A percentile compares a stretch with the other conserved stretches of the same genome.
phyloP scores from a whole-genome alignment of 139 green algal genomes.

The Spirogloea muscicola region DNA sequence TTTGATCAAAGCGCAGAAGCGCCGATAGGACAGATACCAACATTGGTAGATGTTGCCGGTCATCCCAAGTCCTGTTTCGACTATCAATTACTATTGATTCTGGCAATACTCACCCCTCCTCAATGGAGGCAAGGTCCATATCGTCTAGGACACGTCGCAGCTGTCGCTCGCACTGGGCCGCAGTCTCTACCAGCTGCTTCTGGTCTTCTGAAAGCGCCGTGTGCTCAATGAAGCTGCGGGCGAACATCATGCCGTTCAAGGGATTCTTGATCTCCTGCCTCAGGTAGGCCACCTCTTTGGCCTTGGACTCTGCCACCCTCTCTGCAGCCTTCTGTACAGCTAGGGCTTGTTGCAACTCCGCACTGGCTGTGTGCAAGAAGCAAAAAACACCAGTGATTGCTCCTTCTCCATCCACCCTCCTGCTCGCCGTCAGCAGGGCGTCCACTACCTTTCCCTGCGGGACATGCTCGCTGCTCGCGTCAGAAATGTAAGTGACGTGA shows the following conservation, averaged over 20 bases:
- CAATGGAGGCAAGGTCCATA: slow-evolving; percentile 21
- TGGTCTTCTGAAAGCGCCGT: slow-evolving; percentile 25
- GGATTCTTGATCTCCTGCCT: slow-evolving; percentile 18
- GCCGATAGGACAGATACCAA: no score
- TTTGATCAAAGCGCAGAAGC: no score
- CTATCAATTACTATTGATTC: no score
- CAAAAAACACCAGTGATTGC: slow-evolving; percentile 44
- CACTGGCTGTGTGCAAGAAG: slow-evolving; percentile 22
- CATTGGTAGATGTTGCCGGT: no score
- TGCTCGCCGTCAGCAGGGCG: slow-evolving; percentile 10
- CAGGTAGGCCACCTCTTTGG: slow-evolving; percentile 36
- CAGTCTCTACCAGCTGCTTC: slow-evolving; percentile 31
- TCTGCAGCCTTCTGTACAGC: slow-evolving; percentile 22
- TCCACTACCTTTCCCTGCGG: slow-evolving; percentile 9
- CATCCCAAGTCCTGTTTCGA: no score
- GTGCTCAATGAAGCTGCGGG: background rate
- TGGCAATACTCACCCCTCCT: slow-evolving; percentile 23
- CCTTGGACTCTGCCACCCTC: slow-evolving; percentile 22
- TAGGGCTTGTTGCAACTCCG: slow-evolving; percentile 13
- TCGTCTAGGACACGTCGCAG: slow-evolving; percentile 29
- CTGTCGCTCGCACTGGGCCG: slow-evolving; percentile 20
- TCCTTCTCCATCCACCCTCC: background rate
- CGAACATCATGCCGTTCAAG: slow-evolving; percentile 29
- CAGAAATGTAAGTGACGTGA: no score
- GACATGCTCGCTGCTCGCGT: no score